Evolutionary conservation across 2,329 filamentous ascomycete genomes (phyloP), one percentile per base, ranked within the genome.

Genomic region (Immersiporthe knoxdaviesiana): DNA sequence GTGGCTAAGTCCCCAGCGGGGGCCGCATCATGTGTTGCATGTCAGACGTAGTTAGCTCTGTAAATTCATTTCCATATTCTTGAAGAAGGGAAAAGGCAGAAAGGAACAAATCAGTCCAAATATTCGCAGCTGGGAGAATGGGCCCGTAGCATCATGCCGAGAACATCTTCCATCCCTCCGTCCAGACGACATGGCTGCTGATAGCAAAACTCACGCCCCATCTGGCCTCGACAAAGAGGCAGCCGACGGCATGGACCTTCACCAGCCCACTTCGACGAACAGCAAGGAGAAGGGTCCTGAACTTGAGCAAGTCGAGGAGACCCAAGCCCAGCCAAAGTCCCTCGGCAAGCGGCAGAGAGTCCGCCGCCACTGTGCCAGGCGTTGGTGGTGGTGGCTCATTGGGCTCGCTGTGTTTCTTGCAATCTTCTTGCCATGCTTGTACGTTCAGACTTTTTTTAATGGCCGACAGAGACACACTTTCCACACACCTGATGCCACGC

Each of bases 1-100:
- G 47, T 65, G 35, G 47, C 37, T 65, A 65, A 56, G 47, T 65
- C 63, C 63, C 63, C 63, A 56, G 63, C 63, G 63, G 63, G 63
- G 63, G 10, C 37, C 44, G 44, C 44, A 65, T 30, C 63, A 65
- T 65, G 50, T 58, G 50, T 27, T 64, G 32, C n/a, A 39, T 35
- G 10, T 35, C 32, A 16, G 37, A 27, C 32, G 47, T 37, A 35
- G 37, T 32, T 47, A 64, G 4, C 61, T 27, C 8, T 24, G 11
- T 24, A 52, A 63, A 44, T 30, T 4, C 12, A 18, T 41, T 24
- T 39, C 27, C 1, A 30, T 16, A 30, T 16, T 30, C 14, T n/a
- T n/a, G n/a, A n/a, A n/a, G n/a, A n/a, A n/a, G n/a, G n/a, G n/a
- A n/a, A n/a, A n/a, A n/a, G n/a, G n/a, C n/a, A n/a, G n/a, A n/a